phyloP scores from a whole-genome alignment of 192 early-diverging fungal species.

The Rhizoclosmatium globosum region DNA sequence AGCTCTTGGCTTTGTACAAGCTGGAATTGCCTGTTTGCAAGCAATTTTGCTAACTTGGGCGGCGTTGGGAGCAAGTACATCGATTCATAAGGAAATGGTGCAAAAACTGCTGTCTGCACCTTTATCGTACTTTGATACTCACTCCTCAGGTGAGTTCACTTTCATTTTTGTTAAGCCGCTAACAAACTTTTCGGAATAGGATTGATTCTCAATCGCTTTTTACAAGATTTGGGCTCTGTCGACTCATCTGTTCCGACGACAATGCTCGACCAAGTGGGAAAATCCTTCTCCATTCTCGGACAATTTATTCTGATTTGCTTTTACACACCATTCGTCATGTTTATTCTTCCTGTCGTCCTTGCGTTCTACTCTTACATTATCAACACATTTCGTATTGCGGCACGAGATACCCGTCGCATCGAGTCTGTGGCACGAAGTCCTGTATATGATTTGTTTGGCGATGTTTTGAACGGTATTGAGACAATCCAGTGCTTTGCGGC shows the following conservation, averaged over 20 bases:
- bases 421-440: slow-evolving; percentile 46
- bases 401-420: slow-evolving; percentile 46
- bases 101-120: slow-evolving; percentile 21
- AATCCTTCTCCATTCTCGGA: slow-evolving; percentile 20
- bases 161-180: background rate
- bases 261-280: slow-evolving; percentile 12
- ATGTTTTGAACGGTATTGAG: slow-evolving; percentile 22
- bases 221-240: slow-evolving; percentile 29
- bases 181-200: slow-evolving; percentile 3
- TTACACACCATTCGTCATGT: slow-evolving; percentile 22
- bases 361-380: slow-evolving; percentile 32
- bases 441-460: slow-evolving; percentile 38
- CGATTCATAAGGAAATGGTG: slow-evolving; percentile 26
- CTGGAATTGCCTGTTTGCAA: slow-evolving; percentile 19
- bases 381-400: slow-evolving; percentile 28
- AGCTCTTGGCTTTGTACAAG: slow-evolving; percentile 13
- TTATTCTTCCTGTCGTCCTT: slow-evolving; percentile 38
- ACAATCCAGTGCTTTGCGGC: slow-evolving; percentile 24
- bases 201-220: slow-evolving; percentile 29
- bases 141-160: slow-evolving; percentile 22
- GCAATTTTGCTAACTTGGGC: slow-evolving; percentile 15
- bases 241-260: slow-evolving; percentile 27
- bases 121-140: slow-evolving; percentile 28
- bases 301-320: slow-evolving; percentile 26
- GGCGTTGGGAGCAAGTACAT: slow-evolving; percentile 8